Evolutionary conservation across 805 yeast genomes (phyloP).

Genomic region (Yarrowia sp.): DNA sequence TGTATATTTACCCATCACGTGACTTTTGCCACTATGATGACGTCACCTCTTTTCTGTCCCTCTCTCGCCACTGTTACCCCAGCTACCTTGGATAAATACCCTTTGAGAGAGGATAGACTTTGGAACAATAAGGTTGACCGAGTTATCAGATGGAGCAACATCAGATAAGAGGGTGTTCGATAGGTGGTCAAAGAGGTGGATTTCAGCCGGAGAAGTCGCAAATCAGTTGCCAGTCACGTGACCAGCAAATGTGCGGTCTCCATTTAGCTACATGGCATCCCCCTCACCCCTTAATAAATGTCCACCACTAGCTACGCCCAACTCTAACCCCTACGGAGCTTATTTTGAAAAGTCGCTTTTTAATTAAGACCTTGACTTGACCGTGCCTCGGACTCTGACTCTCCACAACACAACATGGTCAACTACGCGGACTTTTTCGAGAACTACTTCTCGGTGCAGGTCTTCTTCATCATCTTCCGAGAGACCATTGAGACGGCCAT

Average conservation of each 20-base stretch:
- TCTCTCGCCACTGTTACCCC: too few relatives aligned
- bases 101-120: too few relatives aligned
- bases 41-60: too few relatives aligned
- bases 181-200: neutral
- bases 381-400: neutral
- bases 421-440: conserved; percentile 38
- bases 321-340: conserved; percentile 17
- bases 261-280: neutral
- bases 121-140: neutral
- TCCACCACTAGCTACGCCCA: neutral
- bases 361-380: neutral
- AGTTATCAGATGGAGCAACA: conserved; percentile 30
- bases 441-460: conserved; percentile 57
- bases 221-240: neutral
- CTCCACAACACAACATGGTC: conserved; percentile 20
- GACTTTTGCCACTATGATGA: too few relatives aligned
- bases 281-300: neutral
- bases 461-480: conserved; percentile 89
- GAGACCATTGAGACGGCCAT: conserved; percentile 91
- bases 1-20: too few relatives aligned
- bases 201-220: too few relatives aligned
- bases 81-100: too few relatives aligned
- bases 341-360: conserved; percentile 17
- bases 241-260: too few relatives aligned
- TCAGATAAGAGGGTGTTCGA: neutral